Base-by-base conservation (phyloP, 148 eudicot species). In the Diospyros lotus region DNA sequence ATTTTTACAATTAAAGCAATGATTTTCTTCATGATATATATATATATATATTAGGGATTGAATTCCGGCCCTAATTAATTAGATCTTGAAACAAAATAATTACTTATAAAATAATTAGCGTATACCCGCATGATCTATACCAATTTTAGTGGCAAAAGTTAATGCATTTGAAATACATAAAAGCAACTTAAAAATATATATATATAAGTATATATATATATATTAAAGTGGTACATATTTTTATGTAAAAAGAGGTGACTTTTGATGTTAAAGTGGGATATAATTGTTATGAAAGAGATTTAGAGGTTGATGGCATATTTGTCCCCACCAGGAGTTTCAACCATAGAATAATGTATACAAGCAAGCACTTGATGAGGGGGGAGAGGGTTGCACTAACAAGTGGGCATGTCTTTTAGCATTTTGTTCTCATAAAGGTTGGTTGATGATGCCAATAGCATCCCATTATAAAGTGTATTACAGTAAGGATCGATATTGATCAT, bases 381-480 rank as follows among this genome's bases (percentile, higher is more conserved):
- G n/a, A n/a, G n/a, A n/a, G n/a, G 55, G 40, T 64, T 43, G 61
- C 71, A 66, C 14, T 41, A 71, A 41, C 66, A 61, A 52, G 77
- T 79, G 62, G 58, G 14, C 39, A 46, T 40, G 73, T 53, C 59
- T 66, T 68, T 6, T 67, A 67, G 73, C 73, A 79, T 67, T 73
- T 67, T 71, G 51, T 79, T 60, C 48, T 59, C 38, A 7, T 14
- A 61, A 4, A 71, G 70, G 28, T 77, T 51, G 44, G 60, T 64
- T 56, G 61, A 77, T 77, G 66, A 50, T 76, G 73, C 68, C 73
- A 61, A 61, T 52, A 41, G 74, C 74, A 70, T 70, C 69, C 8
- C 56, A 28, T 56, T 43, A 68, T 38, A 69, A 69, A 60, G 18
- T 38, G 0, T 68, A 28, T 2, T 10, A 50, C 58, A 68, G 58